Percentiles rank a stretch among this genome's conserved stretches.
These are phyloP conservation scores for Aspergillus arachidicola DNA, from an alignment of 2,329 filamentous ascomycete genomes.

Conservation along the genomic window DNA sequence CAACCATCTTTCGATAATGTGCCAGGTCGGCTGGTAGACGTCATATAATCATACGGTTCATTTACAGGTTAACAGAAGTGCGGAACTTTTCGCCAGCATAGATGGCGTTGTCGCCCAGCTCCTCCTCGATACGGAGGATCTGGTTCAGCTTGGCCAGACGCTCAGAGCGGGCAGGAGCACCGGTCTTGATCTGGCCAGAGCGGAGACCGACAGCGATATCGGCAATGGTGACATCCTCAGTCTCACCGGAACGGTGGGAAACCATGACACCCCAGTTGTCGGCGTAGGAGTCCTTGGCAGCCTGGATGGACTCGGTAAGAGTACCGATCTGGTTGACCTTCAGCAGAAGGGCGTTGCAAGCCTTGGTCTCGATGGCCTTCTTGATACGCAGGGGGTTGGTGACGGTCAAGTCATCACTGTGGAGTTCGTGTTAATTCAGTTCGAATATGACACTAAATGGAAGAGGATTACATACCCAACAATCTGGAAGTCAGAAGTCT, in stretches of 20 bases:
- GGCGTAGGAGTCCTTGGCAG: conserved; percentile 96
- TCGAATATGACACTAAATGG: background rate
- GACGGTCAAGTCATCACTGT: conserved; percentile 91
- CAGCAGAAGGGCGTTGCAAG: conserved; percentile 94
- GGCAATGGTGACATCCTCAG: conserved; percentile 98
- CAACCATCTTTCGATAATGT: conserved; percentile 11
- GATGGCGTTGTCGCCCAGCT: conserved; percentile 87
- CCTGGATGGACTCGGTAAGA: conserved; percentile 97
- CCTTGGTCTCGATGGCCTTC: conserved; percentile 99
- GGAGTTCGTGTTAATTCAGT: conserved; percentile 5
- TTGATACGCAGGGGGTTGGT: conserved; percentile 99
- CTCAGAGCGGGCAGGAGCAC: conserved; percentile 94
- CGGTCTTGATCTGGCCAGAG: conserved; percentile 97
- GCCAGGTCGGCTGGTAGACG: conserved; percentile 6
- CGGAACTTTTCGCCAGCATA: conserved; percentile 94
- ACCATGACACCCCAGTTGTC: conserved; percentile 99
- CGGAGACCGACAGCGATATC: conserved; percentile 97
- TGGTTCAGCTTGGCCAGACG: conserved; percentile 99
- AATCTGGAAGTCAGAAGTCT: conserved; percentile 97
- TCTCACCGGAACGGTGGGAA: conserved; percentile 98
- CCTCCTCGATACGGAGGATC: conserved; percentile 99
- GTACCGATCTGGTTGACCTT: conserved; percentile 99
- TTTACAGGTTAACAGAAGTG: conserved; percentile 83
- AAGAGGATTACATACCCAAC: conserved; percentile 63
- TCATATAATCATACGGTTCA: conserved; percentile 15